Evolutionary conservation across 1,284 basidiomycete species (phyloP).

Genomic region (Cerioporus squamosus): DNA sequence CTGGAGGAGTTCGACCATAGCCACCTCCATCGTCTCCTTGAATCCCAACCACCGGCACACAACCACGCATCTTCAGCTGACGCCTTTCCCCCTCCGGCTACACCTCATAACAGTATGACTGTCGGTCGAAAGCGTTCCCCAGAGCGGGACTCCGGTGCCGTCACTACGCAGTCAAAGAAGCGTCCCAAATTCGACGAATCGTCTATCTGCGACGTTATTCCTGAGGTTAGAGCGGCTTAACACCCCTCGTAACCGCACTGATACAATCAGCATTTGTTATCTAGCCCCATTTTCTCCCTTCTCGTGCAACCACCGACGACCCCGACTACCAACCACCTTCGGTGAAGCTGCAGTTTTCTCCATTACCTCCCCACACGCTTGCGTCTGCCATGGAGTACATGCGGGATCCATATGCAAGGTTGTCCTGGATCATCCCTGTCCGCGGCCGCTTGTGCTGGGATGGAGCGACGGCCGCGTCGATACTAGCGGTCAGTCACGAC

Average conservation of each 20-base stretch:
- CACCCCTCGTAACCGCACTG: no score
- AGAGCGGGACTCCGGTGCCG: neutral
- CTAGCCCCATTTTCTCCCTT: constrained; percentile 24
- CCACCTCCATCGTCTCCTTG: constrained; percentile 4
- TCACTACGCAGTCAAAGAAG: constrained; percentile 2
- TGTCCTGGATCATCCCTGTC: constrained; percentile 67
- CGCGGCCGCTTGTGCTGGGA: constrained; percentile 59
- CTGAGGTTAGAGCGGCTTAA: no score
- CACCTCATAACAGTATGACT: neutral
- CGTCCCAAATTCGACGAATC: constrained; percentile 9
- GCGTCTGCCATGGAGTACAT: constrained; percentile 33
- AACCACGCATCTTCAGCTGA: neutral
- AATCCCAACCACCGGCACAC: neutral
- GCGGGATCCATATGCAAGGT: constrained; percentile 42
- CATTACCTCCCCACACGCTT: constrained; percentile 47
- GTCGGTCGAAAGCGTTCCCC: neutral
- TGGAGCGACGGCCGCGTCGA: constrained; percentile 46
- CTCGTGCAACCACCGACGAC: neutral
- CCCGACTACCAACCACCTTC: neutral
- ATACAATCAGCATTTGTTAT: no score
- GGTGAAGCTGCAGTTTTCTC: constrained; percentile 15
- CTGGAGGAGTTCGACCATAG: constrained; percentile 26
- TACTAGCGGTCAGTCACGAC: constrained; percentile 30
- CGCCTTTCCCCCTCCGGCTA: neutral
- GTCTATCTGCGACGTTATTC: neutral